These are phyloP conservation scores for Suhomyces kunorum DNA, from an alignment of 1,139 yeast genomes.

Conservation along the genomic window DNA sequence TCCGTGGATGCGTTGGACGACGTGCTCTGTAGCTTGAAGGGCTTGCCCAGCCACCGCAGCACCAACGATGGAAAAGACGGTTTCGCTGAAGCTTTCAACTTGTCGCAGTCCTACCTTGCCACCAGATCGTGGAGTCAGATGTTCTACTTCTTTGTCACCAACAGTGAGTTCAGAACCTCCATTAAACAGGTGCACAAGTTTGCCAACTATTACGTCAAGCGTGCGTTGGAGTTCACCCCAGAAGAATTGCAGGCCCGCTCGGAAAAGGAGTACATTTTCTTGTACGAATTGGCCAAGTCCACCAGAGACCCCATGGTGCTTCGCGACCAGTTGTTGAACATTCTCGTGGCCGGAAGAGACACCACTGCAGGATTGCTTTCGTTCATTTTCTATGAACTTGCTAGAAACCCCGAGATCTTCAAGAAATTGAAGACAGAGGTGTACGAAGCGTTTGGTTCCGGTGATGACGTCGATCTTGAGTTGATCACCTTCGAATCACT, in stretches of 20 bases:
- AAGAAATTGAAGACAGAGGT: constrained; percentile 42
- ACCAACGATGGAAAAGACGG: background rate
- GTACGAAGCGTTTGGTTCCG: constrained; percentile 34
- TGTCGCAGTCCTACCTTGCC: constrained; percentile 38
- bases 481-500: constrained; percentile 25
- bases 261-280: constrained; percentile 48
- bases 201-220: constrained; percentile 28
- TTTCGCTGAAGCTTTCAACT: constrained; percentile 47
- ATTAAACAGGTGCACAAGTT: constrained; percentile 35
- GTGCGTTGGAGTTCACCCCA: constrained; percentile 23
- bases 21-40: background rate
- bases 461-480: constrained; percentile 19
- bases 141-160: constrained; percentile 35
- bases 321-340: constrained; percentile 53
- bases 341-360: constrained; percentile 57
- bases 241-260: constrained; percentile 35
- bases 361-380: constrained; percentile 59
- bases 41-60: background rate
- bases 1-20: constrained; percentile 40
- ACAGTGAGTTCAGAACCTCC: constrained; percentile 32
- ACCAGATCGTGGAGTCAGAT: constrained; percentile 38
- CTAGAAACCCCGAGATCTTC: constrained; percentile 45
- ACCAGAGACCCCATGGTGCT: constrained; percentile 51
- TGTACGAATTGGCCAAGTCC: constrained; percentile 52
- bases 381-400: constrained; percentile 47